Conservation (phyloP, 257 asterid genomes). For the Ehretia macrophylla region DNA sequence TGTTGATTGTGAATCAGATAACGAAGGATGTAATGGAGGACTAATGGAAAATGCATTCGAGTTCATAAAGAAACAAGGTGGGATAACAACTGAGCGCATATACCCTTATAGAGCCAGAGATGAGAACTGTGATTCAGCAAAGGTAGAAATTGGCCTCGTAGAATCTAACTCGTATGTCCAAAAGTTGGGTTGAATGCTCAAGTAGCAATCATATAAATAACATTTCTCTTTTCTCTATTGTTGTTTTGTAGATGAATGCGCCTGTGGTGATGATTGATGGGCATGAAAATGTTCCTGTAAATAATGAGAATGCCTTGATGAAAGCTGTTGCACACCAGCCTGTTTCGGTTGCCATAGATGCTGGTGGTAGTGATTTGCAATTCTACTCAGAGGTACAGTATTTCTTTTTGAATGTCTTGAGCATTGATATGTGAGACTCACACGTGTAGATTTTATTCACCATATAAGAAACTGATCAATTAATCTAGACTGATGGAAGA, state of each 20-base stretch:
- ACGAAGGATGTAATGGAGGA: constrained; percentile 84
- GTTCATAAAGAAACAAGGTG: constrained; percentile 67
- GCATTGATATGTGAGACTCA: too few species aligned
- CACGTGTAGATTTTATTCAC: too few species aligned
- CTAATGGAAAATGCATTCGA: constrained; percentile 74
- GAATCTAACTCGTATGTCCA: constrained; percentile 2
- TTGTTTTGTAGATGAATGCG: constrained; percentile 49
- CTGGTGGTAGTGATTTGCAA: constrained; percentile 61
- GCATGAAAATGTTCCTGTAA: constrained; percentile 65
- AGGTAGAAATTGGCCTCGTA: constrained; percentile 29
- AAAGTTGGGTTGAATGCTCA: background rate
- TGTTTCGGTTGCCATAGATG: constrained; percentile 81
- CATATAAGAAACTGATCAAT: too few species aligned
- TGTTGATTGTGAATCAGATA: constrained; percentile 75
- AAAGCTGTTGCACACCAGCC: constrained; percentile 89
- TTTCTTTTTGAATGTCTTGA: background rate
- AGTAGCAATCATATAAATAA: background rate
- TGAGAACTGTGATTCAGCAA: constrained; percentile 51
- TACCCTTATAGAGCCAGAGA: constrained; percentile 73
- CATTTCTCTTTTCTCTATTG: background rate
- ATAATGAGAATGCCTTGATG: constrained; percentile 69
- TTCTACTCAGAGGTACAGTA: constrained; percentile 71
- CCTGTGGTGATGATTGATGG: constrained; percentile 80
- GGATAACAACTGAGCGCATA: constrained; percentile 55
- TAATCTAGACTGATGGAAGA: too few species aligned